A percentile compares a stretch with the other conserved stretches of the same genome.
Evolutionary conservation across 78 protist genomes (phyloP).

Genomic region (Anaeramoeba flamelloides): DNA sequence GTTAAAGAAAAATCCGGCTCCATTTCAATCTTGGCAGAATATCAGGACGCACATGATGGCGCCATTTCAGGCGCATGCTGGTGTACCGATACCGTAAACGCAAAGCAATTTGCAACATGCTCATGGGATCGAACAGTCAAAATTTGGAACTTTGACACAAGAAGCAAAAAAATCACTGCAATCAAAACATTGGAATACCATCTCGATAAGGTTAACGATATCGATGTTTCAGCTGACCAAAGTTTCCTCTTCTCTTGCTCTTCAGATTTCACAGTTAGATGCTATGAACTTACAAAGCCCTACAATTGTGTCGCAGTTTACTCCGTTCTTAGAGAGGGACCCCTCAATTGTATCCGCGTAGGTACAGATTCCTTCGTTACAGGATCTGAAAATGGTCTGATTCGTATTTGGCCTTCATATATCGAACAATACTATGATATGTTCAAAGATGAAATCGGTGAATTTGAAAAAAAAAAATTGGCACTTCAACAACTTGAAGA

Average conservation of each 20-base stretch:
- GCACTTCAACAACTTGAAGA: too few species aligned
- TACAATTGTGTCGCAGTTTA: neutral
- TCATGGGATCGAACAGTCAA: neutral
- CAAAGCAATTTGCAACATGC: neutral
- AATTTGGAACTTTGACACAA: neutral
- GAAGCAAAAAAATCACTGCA: neutral
- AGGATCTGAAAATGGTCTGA: neutral
- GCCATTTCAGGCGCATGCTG: neutral
- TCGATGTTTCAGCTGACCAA: neutral
- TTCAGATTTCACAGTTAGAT: neutral
- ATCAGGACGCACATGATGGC: neutral
- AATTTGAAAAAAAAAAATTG: too few species aligned
- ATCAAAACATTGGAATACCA: neutral
- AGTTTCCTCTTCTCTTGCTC: neutral
- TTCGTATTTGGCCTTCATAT: neutral
- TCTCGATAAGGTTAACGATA: neutral
- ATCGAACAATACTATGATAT: neutral
- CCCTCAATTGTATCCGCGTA: neutral
- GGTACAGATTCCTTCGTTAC: neutral
- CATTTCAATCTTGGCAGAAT: neutral
- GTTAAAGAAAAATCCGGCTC: neutral
- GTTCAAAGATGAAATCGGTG: too few species aligned
- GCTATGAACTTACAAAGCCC: neutral
- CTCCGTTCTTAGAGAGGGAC: neutral
- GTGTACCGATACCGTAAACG: neutral